Conservation (phyloP, 495 filamentous ascomycete species). For the Cladorrhinum samala region DNA sequence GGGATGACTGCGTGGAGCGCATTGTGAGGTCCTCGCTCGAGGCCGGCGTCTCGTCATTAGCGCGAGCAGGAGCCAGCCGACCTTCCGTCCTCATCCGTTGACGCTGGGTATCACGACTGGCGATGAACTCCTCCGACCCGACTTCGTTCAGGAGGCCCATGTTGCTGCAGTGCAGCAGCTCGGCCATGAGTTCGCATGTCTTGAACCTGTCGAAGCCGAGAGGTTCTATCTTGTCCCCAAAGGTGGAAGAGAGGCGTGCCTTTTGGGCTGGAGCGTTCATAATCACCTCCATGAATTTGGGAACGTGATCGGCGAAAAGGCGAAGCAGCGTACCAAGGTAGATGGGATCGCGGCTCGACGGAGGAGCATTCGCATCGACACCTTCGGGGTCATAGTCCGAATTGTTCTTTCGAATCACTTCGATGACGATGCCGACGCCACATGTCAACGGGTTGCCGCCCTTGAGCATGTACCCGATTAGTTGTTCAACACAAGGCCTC, state of each 20-base stretch:
- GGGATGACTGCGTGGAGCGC: constrained; percentile 40
- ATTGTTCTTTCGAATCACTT: constrained; percentile 99
- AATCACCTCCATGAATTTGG: constrained; percentile 90
- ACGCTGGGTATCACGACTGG: constrained; percentile 71
- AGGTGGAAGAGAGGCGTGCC: constrained; percentile 54
- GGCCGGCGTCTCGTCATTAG: constrained; percentile 29
- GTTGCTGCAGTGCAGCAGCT: constrained; percentile 96
- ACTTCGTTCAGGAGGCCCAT: constrained; percentile 94
- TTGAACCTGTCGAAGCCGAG: constrained; percentile 98
- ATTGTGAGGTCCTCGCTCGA: constrained; percentile 39
- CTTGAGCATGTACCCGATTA: constrained; percentile 85
- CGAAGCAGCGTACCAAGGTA: constrained; percentile 92
- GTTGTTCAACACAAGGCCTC: constrained; percentile 66
- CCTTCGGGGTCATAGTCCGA: constrained; percentile 97
- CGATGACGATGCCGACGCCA: constrained; percentile 94
- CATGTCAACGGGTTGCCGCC: constrained; percentile 95
- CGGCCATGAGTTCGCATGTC: constrained; percentile 98
- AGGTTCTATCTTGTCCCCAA: constrained; percentile 86
- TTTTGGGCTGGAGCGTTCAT: constrained; percentile 55
- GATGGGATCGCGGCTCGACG: constrained; percentile 86
- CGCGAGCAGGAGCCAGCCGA: constrained; percentile 34
- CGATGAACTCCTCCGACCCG: constrained; percentile 83
- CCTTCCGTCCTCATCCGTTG: constrained; percentile 71
- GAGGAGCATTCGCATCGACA: constrained; percentile 66
- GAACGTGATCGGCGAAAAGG: constrained; percentile 84